phyloP scores from a whole-genome alignment of 73 alveolate genomes.

The Tetrahymena malaccensis region DNA sequence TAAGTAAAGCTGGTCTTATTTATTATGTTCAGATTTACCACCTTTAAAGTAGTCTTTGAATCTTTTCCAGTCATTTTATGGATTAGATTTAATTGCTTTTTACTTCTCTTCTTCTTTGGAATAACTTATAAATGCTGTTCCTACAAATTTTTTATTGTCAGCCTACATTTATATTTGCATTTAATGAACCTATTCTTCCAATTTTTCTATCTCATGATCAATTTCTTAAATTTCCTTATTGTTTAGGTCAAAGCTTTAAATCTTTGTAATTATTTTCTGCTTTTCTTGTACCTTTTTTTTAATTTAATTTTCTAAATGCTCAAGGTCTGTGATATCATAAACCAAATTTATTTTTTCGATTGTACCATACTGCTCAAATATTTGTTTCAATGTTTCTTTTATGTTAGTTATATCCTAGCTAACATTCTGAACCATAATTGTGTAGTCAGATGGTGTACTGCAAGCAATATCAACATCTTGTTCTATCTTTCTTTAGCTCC shows the following conservation, averaged over 20 bases:
- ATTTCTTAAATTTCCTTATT: slow-evolving; percentile 16
- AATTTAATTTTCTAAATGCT: slow-evolving; percentile 2
- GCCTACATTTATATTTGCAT: slow-evolving; percentile 9
- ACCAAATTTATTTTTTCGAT: slow-evolving; percentile 28
- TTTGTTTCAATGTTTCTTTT: not conserved
- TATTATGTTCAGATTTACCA: slow-evolving; percentile 6
- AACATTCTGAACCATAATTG: slow-evolving; percentile 20
- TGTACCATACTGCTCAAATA: slow-evolving; percentile 25
- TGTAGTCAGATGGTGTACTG: slow-evolving; percentile 35
- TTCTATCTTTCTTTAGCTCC: slow-evolving; percentile 18
- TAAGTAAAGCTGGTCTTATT: not conserved
- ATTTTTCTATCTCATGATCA: slow-evolving; percentile 19
- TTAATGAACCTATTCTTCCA: slow-evolving; percentile 30
- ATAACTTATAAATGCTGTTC: slow-evolving; percentile 33
- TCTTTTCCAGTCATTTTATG: slow-evolving; percentile 17
- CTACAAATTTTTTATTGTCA: slow-evolving; percentile 23
- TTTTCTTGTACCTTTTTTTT: slow-evolving; percentile 18
- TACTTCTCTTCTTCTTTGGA: slow-evolving; percentile 22
- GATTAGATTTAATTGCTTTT: slow-evolving; percentile 6
- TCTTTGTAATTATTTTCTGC: not conserved
- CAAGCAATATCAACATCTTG: slow-evolving; percentile 25
- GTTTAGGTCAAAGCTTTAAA: slow-evolving; percentile 3
- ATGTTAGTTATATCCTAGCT: not conserved
- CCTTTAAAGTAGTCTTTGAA: slow-evolving; percentile 11
- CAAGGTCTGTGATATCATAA: slow-evolving; percentile 26